Evolutionary conservation across 2,329 filamentous ascomycete genomes (phyloP).

Genomic region (Emericellopsis cladophorae): DNA sequence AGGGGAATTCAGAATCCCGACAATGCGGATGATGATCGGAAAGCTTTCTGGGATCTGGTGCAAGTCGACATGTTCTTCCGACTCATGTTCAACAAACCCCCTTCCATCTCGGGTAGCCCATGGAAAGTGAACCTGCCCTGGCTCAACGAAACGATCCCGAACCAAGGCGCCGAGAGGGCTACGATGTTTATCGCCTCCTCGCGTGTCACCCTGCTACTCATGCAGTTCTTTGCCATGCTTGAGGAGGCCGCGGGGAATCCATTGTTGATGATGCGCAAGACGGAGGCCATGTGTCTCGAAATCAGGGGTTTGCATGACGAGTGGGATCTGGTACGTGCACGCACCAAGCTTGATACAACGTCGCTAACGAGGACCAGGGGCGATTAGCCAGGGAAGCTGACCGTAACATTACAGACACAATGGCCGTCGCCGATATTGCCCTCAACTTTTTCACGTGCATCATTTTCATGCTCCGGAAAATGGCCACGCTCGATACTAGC

Average conservation of each 20-base stretch:
- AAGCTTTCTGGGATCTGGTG: slow-evolving; percentile 18
- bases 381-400: slow-evolving; percentile 10
- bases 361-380: slow-evolving; percentile 5
- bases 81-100: slow-evolving; percentile 15
- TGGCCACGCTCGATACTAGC: slow-evolving; percentile 10
- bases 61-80: slow-evolving; percentile 18
- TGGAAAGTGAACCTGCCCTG: slow-evolving; percentile 20
- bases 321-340: slow-evolving; percentile 11
- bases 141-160: slow-evolving; percentile 10
- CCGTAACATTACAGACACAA: slow-evolving; percentile 10
- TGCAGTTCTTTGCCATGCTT: slow-evolving; percentile 15
- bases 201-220: slow-evolving; percentile 13
- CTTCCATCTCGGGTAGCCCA: slow-evolving; percentile 10
- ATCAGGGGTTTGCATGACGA: slow-evolving; percentile 12
- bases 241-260: slow-evolving; percentile 9
- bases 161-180: not conserved
- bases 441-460: slow-evolving; percentile 16
- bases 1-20: slow-evolving; percentile 2
- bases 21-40: slow-evolving; percentile 10
- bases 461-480: slow-evolving; percentile 20
- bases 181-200: slow-evolving; percentile 14
- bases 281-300: slow-evolving; percentile 13
- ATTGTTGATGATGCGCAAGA: slow-evolving; percentile 10
- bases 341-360: not conserved
- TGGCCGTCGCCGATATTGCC: slow-evolving; percentile 14